Evolutionary conservation across 2,329 filamentous ascomycete species (phyloP), one percentile per base, ranked within the genome.

Genomic region (Nothophoma quercina): DNA sequence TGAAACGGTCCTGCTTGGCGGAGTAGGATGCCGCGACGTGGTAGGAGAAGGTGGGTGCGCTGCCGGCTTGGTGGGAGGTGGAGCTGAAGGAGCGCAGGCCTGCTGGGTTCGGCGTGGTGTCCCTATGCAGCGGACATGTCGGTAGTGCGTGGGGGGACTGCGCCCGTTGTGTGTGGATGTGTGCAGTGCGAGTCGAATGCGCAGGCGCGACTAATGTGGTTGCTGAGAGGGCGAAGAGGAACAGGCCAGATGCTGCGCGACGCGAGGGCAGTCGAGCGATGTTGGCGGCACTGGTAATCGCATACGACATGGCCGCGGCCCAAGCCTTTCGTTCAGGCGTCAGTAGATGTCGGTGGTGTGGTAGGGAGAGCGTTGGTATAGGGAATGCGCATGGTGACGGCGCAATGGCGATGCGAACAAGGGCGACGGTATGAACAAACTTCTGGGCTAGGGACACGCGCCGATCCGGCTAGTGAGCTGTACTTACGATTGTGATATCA

Each of bases 11-110:
- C 34, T 69, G 65, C 56, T 77, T 77, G 30, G 74, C 74, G 4
- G 71, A 73, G 59, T 75, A 77, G n/a, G 74, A 73, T 13, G 74
- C 71, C 13, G 74, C 72, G 41, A 77, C 69, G 49, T 72, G 68
- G 60, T 75, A 77, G 39, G 70, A 63, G 56, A 74, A 75, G 26
- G 68, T 68, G 10, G 70, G 63, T 21, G 62, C 54, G 43, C 51
- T 63, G 45, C 44, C 60, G 60, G 64, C 58, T 28, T 52, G 62
- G 56, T 66, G 68, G 25, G 69, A 59, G 45, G 67, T 63, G 5
- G 69, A 62, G 51, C 71, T 66, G 42, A 73, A 67, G 34, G 63
- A 64, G 12, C 70, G 63, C 43, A 69, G 50, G 42, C 67, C 65
- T 53, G 65, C 52, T 29, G 58, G 51, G 54, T 64, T 65, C 38